Evolutionary conservation across 495 filamentous ascomycete species (phyloP), one percentile per base, ranked within the genome.

Genomic region (Letharia lupina): DNA sequence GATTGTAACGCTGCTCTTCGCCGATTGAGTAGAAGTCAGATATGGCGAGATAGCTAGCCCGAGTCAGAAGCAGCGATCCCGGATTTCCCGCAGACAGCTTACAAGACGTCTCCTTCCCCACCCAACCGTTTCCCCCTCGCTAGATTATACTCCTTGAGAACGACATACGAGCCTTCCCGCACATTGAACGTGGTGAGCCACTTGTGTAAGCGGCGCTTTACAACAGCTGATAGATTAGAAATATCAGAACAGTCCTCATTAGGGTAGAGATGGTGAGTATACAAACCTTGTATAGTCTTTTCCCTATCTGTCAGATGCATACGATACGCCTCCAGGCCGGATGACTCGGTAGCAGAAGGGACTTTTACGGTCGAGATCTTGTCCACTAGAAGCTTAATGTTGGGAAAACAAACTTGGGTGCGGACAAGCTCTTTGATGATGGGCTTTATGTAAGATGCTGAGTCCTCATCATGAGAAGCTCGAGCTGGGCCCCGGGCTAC

Each of bases 401-500:
- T 61, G 23, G 67, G 69, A 28, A 69, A 66, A 48, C 67, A 69
- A 37, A 73, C 69, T 60, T 63, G 63, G 16, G 71, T 73, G 33
- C 71, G 69, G 20, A 68, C 69, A 9, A 73, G 57, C n/a, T 73
- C 71, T 47, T 61, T 42, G 54, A 73, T 73, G 58, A 69, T 47
- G 0, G 71, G 71, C 20, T 69, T 71, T 39, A 71, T 20, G 54
- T 57, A 57, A 20, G 33, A 57, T 39, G 35, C 50, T 47, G 48
- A 67, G 35, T 33, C 35, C 50, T 57, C 54, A 37, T 57, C 54
- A 37, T 37, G 54, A 39, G 28, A 20, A 58, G 60, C 33, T 62
- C 64, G 41, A 66, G 23, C 37, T 65, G 28, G 4, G 52, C 42
- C 15, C 48, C 12, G 50, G 39, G 45, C n/a, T 45, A 33, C 4